phyloP scores from a whole-genome alignment of 306 rosid genomes.

The Cucurbita maxima region DNA sequence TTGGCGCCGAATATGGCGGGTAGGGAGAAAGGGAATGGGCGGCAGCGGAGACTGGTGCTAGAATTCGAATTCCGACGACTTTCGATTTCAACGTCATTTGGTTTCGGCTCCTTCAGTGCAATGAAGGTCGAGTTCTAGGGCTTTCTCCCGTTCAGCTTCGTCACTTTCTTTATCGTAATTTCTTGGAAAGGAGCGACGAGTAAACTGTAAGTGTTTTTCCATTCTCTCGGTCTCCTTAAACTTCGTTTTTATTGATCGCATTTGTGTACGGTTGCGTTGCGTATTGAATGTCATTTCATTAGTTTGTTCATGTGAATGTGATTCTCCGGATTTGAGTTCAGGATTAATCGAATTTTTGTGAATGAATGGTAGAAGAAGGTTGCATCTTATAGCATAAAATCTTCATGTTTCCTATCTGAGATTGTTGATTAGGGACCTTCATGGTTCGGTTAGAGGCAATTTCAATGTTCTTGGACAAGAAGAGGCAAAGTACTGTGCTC shows the following conservation, averaged over 20 bases:
- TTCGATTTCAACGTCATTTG: background rate
- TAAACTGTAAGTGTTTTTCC: background rate
- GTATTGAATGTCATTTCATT: background rate
- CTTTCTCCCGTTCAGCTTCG: background rate
- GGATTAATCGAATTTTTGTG: background rate
- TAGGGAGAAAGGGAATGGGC: background rate
- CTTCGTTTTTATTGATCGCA: background rate
- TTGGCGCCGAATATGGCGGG: background rate
- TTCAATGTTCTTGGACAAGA: background rate
- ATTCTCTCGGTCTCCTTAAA: background rate
- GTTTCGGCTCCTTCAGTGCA: background rate
- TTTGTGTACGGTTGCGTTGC: background rate
- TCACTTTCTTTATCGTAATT: background rate
- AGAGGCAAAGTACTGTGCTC: background rate
- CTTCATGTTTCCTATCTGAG: background rate
- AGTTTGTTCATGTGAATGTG: background rate
- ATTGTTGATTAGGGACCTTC: background rate
- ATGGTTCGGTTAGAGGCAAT: background rate
- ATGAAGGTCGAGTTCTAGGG: background rate
- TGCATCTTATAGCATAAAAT: background rate
- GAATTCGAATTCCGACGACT: background rate
- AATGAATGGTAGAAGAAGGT: background rate
- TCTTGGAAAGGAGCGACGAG: background rate
- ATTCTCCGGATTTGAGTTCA: background rate
- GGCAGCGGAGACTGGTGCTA: background rate